Conservation (phyloP, 129 eudicot genomes). For the Silybum marianum region DNA sequence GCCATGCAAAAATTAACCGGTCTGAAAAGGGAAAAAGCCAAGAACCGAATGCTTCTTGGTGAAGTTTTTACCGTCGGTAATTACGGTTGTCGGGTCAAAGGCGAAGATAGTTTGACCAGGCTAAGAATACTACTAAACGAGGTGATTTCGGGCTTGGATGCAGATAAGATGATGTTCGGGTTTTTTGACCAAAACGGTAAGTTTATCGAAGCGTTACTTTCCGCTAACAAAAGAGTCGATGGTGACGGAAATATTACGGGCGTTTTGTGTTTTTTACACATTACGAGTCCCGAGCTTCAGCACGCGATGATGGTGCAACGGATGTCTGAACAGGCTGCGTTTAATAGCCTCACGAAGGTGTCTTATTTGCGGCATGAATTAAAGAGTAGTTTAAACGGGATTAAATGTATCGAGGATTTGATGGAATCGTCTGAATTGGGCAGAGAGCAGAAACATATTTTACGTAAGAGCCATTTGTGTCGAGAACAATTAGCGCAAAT, state of each 20-base stretch:
- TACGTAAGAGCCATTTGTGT: constrained; percentile 59
- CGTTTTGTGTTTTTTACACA: constrained; percentile 75
- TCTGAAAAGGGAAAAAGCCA: constrained; percentile 57
- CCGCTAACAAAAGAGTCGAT: constrained; percentile 64
- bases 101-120: constrained; percentile 66
- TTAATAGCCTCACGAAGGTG: constrained; percentile 57
- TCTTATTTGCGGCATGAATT: constrained; percentile 62
- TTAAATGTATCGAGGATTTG: constrained; percentile 55
- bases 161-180: constrained; percentile 60
- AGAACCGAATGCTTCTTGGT: constrained; percentile 67
- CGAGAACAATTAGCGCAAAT: constrained; percentile 68
- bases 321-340: constrained; percentile 66
- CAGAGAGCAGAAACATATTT: constrained; percentile 53
- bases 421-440: constrained; percentile 55
- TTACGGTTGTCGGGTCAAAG: constrained; percentile 81
- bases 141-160: constrained; percentile 62
- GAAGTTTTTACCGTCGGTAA: constrained; percentile 68
- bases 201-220: constrained; percentile 70
- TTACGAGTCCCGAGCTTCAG: constrained; percentile 87
- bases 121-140: constrained; percentile 62
- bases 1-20: constrained; percentile 78
- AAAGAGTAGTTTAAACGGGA: constrained; percentile 61
- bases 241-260: constrained; percentile 68
- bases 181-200: constrained; percentile 62
- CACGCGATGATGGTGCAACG: constrained; percentile 68